Percentiles rank a stretch among this genome's conserved stretches.
Evolutionary conservation across 2,329 filamentous ascomycete genomes (phyloP).

Genomic region (Apiospora rasikravindrae): DNA sequence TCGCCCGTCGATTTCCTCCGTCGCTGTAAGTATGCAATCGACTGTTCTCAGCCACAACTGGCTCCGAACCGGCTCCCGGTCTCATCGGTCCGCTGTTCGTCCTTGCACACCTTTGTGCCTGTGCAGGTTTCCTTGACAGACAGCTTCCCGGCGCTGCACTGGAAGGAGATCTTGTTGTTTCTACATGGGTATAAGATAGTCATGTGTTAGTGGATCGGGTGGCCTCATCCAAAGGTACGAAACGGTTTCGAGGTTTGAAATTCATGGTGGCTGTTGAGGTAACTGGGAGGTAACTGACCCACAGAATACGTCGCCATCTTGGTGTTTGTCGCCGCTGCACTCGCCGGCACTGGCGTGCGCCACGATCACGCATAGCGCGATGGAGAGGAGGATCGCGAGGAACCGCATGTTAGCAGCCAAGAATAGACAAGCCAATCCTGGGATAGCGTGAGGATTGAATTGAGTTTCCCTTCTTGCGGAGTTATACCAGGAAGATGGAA

Average conservation of each 20-base stretch:
- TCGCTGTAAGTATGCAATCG: not conserved
- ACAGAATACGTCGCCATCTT: not conserved
- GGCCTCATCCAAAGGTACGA: not conserved
- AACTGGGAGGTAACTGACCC: not conserved
- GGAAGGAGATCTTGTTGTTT: not conserved
- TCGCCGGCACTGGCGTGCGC: constrained; percentile 1
- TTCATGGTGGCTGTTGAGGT: not conserved
- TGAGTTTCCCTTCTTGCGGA: not conserved
- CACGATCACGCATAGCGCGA: not conserved
- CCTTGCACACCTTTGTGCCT: not conserved
- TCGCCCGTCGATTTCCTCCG: not conserved
- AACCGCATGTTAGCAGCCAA: not conserved
- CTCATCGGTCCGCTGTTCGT: not conserved
- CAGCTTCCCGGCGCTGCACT: not conserved
- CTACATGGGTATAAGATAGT: not conserved
- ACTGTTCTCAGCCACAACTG: not conserved
- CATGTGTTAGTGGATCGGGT: not conserved
- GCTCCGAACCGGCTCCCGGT: not conserved
- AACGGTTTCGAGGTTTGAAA: not conserved
- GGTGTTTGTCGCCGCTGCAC: not conserved
- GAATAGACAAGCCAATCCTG: not conserved
- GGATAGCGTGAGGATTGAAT: not conserved
- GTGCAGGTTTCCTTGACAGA: not conserved
- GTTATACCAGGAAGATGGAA: not conserved
- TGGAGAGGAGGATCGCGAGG: not conserved